phyloP scores from a whole-genome alignment of 306 rosid species.

The Abrus precatorius region DNA sequence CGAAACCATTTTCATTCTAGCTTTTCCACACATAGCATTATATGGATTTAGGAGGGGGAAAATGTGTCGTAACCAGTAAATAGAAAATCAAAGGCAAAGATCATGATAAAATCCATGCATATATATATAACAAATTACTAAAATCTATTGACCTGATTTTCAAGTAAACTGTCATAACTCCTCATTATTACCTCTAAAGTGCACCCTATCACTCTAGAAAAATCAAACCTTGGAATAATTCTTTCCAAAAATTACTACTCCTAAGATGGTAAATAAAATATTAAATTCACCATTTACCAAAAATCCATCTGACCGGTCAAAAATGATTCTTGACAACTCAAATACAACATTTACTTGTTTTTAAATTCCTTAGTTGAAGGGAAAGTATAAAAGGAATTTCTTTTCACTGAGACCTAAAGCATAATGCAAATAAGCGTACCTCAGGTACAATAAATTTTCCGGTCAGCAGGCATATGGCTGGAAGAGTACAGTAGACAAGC shows the following conservation, averaged over 20 bases:
- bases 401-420: constrained; percentile 6
- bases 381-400: neutral
- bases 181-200: neutral
- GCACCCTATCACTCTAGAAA: neutral
- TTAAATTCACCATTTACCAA: neutral
- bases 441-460: constrained; percentile 95
- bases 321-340: neutral
- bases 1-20: constrained; percentile 4
- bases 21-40: neutral
- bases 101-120: neutral
- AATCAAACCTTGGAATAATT: neutral
- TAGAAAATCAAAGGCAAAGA: neutral
- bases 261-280: neutral
- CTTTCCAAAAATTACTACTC: neutral
- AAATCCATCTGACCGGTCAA: constrained; percentile 6
- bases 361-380: constrained; percentile 17
- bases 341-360: neutral
- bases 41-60: neutral
- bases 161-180: neutral
- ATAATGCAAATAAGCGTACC: constrained; percentile 62
- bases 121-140: neutral
- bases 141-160: neutral
- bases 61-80: neutral
- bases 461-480: constrained; percentile 94
- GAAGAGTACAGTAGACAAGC: constrained; percentile 88